A percentile compares a stretch with the other conserved stretches of the same genome.
phyloP scores from a whole-genome alignment of 2,329 filamentous ascomycete species.

The Fusarium sp. region DNA sequence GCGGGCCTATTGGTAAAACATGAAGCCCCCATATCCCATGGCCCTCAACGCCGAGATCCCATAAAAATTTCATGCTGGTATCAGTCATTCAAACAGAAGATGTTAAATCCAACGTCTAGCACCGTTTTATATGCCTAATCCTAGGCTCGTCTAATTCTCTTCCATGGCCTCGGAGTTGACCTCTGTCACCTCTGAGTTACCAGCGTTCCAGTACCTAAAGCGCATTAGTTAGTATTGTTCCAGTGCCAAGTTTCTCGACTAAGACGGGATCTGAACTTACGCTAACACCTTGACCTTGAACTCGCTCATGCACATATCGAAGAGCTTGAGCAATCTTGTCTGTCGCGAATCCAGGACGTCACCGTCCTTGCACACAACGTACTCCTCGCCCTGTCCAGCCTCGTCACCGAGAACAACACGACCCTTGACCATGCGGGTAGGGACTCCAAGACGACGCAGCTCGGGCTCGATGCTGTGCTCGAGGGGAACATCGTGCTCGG shows the following conservation, averaged over 20 bases:
- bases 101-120: constrained; percentile 46
- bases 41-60: constrained; percentile 54
- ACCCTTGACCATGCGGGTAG: constrained; percentile 88
- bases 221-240: constrained; percentile 29
- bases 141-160: constrained; percentile 39
- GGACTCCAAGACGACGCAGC: constrained; percentile 88
- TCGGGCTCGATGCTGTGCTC: constrained; percentile 92
- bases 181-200: constrained; percentile 70
- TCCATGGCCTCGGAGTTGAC: constrained; percentile 58
- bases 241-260: background rate
- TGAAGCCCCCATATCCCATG: constrained; percentile 50
- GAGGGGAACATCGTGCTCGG: constrained; percentile 86
- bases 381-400: constrained; percentile 68
- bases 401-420: constrained; percentile 79
- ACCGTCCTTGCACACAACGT: constrained; percentile 86
- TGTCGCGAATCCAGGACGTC: constrained; percentile 89
- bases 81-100: constrained; percentile 51
- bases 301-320: constrained; percentile 89
- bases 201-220: constrained; percentile 70
- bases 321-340: constrained; percentile 93
- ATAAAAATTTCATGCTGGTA: constrained; percentile 52
- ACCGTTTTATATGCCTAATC: constrained; percentile 34
- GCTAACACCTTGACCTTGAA: constrained; percentile 87
- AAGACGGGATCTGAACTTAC: constrained; percentile 57
- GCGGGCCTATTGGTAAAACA: constrained; percentile 48